These are phyloP conservation scores for Acanthamoeba healyi DNA, from an alignment of 208 protist species.

Conservation along the genomic window DNA sequence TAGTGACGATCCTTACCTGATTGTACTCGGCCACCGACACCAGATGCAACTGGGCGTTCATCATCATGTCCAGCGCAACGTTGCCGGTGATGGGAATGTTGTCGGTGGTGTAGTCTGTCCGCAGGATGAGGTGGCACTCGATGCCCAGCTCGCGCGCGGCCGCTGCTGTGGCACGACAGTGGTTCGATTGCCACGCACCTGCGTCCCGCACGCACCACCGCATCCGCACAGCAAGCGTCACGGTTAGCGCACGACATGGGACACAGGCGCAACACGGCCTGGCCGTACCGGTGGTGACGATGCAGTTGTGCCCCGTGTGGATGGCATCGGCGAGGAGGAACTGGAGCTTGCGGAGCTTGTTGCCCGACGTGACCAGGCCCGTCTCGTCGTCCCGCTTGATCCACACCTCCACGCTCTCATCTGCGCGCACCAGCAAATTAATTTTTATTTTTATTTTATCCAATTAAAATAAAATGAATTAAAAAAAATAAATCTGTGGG, in stretches of 20 bases:
- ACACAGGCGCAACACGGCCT: too few relatives aligned
- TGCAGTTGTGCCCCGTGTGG: neutral
- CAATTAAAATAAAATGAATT: neutral
- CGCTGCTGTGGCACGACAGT: conserved; percentile 77
- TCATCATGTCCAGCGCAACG: conserved; percentile 74
- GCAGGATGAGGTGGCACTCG: conserved; percentile 75
- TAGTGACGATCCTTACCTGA: too few relatives aligned
- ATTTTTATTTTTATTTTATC: too few relatives aligned
- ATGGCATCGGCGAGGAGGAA: conserved; percentile 80
- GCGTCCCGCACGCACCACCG: neutral
- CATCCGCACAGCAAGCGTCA: neutral
- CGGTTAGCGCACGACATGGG: too few relatives aligned
- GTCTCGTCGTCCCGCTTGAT: conserved; percentile 82
- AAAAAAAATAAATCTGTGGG: too few relatives aligned
- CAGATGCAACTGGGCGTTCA: conserved; percentile 73
- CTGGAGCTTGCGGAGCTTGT: conserved; percentile 85
- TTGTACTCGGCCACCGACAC: conserved; percentile 7
- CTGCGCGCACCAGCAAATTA: too few relatives aligned
- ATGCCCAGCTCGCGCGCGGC: conserved; percentile 75
- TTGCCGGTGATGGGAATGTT: conserved; percentile 68
- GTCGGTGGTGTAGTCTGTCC: conserved; percentile 19
- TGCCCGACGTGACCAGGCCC: conserved; percentile 72
- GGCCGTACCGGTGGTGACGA: conserved; percentile 72
- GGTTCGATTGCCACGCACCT: conserved; percentile 80
- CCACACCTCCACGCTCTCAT: conserved; percentile 34